phyloP scores from a whole-genome alignment of 1,139 yeast species.

The Protomyces lactucae-debilis region DNA sequence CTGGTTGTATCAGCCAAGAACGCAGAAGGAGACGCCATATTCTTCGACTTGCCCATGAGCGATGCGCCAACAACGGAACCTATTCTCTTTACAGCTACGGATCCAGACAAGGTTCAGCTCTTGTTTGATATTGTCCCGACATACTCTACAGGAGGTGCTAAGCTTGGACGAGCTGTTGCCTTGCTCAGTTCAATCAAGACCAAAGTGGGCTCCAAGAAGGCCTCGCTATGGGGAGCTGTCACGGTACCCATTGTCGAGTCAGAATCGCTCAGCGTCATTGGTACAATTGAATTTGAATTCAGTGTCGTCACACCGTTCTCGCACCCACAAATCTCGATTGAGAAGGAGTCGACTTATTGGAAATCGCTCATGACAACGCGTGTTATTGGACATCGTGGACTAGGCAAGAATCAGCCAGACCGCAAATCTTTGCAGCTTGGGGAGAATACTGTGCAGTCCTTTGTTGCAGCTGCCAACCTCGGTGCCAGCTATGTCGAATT shows the following conservation, averaged over 20 bases:
- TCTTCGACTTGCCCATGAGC: slow-evolving; percentile 77
- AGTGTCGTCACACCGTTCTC: slow-evolving; percentile 66
- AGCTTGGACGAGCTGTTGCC: slow-evolving; percentile 83
- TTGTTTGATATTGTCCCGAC: slow-evolving; percentile 93
- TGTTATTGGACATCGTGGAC: slow-evolving; percentile 94
- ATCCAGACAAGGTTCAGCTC: slow-evolving; percentile 51
- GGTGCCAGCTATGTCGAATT: slow-evolving; percentile 78
- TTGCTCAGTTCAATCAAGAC: slow-evolving; percentile 60
- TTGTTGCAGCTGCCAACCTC: slow-evolving; percentile 91
- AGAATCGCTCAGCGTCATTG: slow-evolving; percentile 67
- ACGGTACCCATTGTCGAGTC: slow-evolving; percentile 77
- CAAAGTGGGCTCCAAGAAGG: slow-evolving; percentile 62
- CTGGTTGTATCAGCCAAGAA: slow-evolving; percentile 57
- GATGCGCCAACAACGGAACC: slow-evolving; percentile 79
- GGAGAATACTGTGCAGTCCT: slow-evolving; percentile 91
- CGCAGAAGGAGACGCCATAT: slow-evolving; percentile 57
- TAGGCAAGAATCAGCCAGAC: slow-evolving; percentile 70
- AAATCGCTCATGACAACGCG: slow-evolving; percentile 72
- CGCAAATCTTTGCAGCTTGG: slow-evolving; percentile 84
- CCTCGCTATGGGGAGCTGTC: slow-evolving; percentile 62
- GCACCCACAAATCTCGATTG: slow-evolving; percentile 65
- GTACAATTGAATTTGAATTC: slow-evolving; percentile 70
- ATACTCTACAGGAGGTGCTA: slow-evolving; percentile 52
- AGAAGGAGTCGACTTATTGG: slow-evolving; percentile 83
- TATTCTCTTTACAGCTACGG: slow-evolving; percentile 61